Evolutionary conservation across 768 basidiomycete genomes (phyloP).

Genomic region (Kwoniella newhampshirensis): DNA sequence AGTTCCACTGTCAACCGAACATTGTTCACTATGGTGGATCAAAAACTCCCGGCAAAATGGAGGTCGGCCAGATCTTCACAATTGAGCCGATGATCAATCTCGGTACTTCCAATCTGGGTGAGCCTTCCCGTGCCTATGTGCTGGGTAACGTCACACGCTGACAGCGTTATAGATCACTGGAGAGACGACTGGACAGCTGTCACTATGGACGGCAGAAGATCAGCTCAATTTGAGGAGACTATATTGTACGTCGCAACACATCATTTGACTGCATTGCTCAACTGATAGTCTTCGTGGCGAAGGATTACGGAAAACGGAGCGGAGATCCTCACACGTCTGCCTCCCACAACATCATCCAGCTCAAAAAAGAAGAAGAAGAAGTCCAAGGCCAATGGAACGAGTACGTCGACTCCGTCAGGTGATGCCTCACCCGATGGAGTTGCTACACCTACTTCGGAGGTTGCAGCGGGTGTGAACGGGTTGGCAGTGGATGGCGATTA

Average conservation of each 20-base stretch:
- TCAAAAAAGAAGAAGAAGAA: constrained; percentile 35
- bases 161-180: constrained; percentile 56
- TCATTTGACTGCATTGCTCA: neutral
- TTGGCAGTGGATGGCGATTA: constrained; percentile 7
- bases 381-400: constrained; percentile 9
- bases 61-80: constrained; percentile 63
- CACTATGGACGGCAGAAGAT: constrained; percentile 82
- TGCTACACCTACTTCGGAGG: constrained; percentile 26
- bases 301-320: constrained; percentile 90
- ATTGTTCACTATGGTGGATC: constrained; percentile 94
- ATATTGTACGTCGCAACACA: constrained; percentile 62
- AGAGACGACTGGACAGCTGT: constrained; percentile 96
- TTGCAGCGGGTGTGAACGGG: constrained; percentile 23
- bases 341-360: constrained; percentile 19
- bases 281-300: constrained; percentile 8
- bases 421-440: constrained; percentile 24
- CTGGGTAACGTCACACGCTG: constrained; percentile 1
- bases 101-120: constrained; percentile 58
- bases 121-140: constrained; percentile 5
- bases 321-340: constrained; percentile 69
- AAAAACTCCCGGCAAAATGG: constrained; percentile 90
- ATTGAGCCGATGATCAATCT: constrained; percentile 89
- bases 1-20: constrained; percentile 83
- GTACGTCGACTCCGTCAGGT: constrained; percentile 7
- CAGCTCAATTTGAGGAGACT: constrained; percentile 98